Conservation (phyloP, 352 stramenopile species). For the Globisporangium okanoganense region DNA sequence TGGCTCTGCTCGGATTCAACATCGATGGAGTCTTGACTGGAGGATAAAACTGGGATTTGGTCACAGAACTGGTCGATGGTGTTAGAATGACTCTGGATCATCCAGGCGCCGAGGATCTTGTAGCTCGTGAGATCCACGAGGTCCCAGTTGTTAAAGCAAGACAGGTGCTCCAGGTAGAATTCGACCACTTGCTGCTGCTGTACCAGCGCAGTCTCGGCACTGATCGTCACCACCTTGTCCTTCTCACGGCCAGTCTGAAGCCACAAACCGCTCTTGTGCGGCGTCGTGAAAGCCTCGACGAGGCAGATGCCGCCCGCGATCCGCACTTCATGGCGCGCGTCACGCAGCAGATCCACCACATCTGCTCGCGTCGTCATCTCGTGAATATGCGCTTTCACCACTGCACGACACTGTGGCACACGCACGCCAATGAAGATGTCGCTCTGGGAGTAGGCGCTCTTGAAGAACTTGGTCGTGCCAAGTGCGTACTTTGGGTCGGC, state of each 20-base stretch:
- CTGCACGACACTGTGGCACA: constrained; percentile 12
- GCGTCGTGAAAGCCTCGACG: constrained; percentile 14
- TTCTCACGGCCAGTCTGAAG: background rate
- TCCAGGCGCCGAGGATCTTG: constrained; percentile 13
- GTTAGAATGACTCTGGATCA: constrained; percentile 6
- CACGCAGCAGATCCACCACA: constrained; percentile 6
- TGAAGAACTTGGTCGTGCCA: constrained; percentile 13
- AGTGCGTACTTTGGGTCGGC: constrained; percentile 4
- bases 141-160: constrained; percentile 21
- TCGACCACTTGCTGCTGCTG: background rate
- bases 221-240: background rate
- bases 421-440: constrained; percentile 20
- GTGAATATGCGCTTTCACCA: constrained; percentile 11
- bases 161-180: constrained; percentile 17
- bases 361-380: constrained; percentile 3
- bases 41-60: background rate
- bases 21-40: background rate
- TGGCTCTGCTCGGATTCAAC: background rate
- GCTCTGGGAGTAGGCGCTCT: constrained; percentile 9
- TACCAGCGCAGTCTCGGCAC: background rate
- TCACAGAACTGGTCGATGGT: background rate
- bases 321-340: constrained; percentile 18
- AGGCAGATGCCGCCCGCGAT: constrained; percentile 14
- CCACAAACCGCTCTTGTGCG: background rate
- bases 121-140: constrained; percentile 17